Base-by-base conservation (phyloP, 371 early-diverging fungal species). In the Ordospora colligata region DNA sequence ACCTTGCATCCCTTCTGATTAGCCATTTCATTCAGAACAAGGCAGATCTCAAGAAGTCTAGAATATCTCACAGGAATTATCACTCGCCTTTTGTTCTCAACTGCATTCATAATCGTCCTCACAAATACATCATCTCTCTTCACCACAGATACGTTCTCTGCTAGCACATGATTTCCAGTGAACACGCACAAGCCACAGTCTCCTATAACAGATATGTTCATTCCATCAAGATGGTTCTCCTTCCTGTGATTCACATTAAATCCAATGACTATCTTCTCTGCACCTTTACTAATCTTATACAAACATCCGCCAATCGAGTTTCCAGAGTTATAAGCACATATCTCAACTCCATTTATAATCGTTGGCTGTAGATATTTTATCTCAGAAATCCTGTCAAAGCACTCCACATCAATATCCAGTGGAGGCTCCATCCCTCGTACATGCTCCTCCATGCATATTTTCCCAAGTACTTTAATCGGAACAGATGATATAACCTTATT, bases 271-370 rank as follows among this genome's bases (percentile, higher is more conserved):
- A 97, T 91, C 21, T 90, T 89, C 68, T 96, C 93, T 6, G 90
- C 88, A 64, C 91, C 93, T 78, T 91, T 92, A 70, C 89, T 89
- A 65, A 98, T 92, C 77, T 91, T 92, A 95, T 94, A 98, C 27
- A 97, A 86, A 0, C 94, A 90, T 46, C 95, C 97, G 78, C 99
- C 99, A 58, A 96, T 86, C 0, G 94, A 90, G 81, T 95, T 93
- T 6, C 97, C 99, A 14, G 95, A 94, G 43, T 90, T 87, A 81
- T 90, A 91, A 1, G 97, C 92, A 9, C 92, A 91, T 50, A 96
- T 88, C 0, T 89, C 88, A 11, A 97, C 91, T 7, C 91, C 91
- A 66, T 88, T 89, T 71, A 92, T 90, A 8, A 90, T 85, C 64
- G 87, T 88, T 0, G 94, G 92, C 80, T 98, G 96, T 7, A 90